A percentile compares a stretch with the other conserved stretches of the same genome.
Evolutionary conservation across 208 protist genomes (phyloP).

Genomic region (Crithidia mellificae): DNA sequence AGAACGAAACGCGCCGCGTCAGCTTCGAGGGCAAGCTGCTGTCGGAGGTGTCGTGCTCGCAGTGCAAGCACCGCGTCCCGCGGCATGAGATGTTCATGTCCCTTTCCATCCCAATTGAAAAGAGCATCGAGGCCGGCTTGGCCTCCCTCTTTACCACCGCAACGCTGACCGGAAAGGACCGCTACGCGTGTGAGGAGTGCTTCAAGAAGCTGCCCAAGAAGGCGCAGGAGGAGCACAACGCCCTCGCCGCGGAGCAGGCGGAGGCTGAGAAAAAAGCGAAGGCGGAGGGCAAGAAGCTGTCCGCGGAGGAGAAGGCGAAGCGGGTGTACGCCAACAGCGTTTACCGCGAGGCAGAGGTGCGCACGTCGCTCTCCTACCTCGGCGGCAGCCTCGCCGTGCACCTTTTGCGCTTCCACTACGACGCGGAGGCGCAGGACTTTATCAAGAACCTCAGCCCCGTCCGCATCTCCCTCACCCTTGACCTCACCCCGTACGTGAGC

Average conservation of each 20-base stretch:
- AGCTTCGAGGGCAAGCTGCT: slow-evolving; percentile 75
- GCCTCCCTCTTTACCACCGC: slow-evolving; percentile 48
- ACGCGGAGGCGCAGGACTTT: slow-evolving; percentile 47
- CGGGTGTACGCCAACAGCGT: slow-evolving; percentile 55
- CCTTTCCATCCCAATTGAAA: slow-evolving; percentile 73
- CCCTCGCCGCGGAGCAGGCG: slow-evolving; percentile 38
- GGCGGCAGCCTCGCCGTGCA: slow-evolving; percentile 76
- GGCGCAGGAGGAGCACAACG: slow-evolving; percentile 72
- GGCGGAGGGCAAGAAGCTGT: slow-evolving; percentile 36
- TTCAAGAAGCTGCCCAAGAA: slow-evolving; percentile 59
- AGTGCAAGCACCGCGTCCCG: slow-evolving; percentile 45
- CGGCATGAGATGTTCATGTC: slow-evolving; percentile 87
- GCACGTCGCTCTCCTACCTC: slow-evolving; percentile 55
- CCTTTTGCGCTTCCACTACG: slow-evolving; percentile 82
- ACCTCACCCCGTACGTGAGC: slow-evolving; percentile 63
- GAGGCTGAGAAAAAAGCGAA: slow-evolving; percentile 31
- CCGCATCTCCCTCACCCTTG: slow-evolving; percentile 54
- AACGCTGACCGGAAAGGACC: slow-evolving; percentile 56
- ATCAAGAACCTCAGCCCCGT: slow-evolving; percentile 66
- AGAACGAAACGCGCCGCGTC: slow-evolving; percentile 43
- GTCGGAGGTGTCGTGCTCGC: slow-evolving; percentile 66
- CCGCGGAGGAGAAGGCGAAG: slow-evolving; percentile 25
- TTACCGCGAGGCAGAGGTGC: slow-evolving; percentile 74
- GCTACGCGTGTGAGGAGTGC: slow-evolving; percentile 85
- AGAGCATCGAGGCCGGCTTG: slow-evolving; percentile 60